Evolutionary conservation across 768 basidiomycete species (phyloP), one percentile per base, ranked within the genome.

Genomic region (Boletus vermiculosoides): DNA sequence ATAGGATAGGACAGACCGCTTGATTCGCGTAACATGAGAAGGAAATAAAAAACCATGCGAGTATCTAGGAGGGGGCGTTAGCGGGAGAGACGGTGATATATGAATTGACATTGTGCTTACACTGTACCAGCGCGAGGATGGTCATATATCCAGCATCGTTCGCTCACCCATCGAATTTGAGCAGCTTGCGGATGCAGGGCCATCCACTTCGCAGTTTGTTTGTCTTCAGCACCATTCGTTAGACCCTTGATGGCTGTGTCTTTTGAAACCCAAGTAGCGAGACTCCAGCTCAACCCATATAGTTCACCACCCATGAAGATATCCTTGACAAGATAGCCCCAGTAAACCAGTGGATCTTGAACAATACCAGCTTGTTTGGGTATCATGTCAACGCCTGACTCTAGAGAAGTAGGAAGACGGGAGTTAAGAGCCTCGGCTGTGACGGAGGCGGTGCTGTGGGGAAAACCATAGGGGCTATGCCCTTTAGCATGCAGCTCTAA

Each of bases 131-230:
- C 86, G 48, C 93, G 87, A 2, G 96, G 96, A 73, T 98, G 96
- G 69, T 99, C 95, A 73, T 99, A 98, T 62, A 99, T 92, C 92
- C 93, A 96, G 73, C 96, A 98, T 28, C 88, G 83, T 68, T 99
- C 95, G 63, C 90, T 87, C 33, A 81, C 80, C 95, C 96, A 98
- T 44, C 92, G 83, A 40, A 99, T 83, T 62, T 88, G 82, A 30
- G 80, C 74, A 15, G 88, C 83, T 44, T 80, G 82, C 0, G 95
- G 94, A 74, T 97, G 95, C 52, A 86, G 66, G 20, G 81, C 78
- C 84, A 98, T 93, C 95, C 95, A 98, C 60, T 85, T 90, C 9
- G 93, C 86, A 6, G 90, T 90, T 63, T 92, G 88, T 72, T 97
- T 94, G 73, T 98, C 95, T 77, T 98, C 95, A 0, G 90, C 87